phyloP scores from a whole-genome alignment of 805 yeast genomes.

The Torulaspora microellipsoides region DNA sequence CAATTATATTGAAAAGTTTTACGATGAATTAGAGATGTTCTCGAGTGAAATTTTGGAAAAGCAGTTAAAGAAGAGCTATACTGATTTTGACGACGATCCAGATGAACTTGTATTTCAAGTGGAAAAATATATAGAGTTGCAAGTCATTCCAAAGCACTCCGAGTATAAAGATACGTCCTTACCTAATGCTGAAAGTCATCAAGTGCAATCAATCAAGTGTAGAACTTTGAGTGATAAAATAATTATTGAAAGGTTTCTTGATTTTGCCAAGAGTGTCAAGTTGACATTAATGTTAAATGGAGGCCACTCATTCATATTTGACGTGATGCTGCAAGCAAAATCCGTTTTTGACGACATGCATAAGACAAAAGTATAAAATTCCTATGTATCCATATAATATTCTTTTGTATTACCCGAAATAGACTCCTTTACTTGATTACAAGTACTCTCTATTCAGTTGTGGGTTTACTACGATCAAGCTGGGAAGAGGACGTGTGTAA shows the following conservation, averaged over 20 bases:
- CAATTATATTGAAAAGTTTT: conserved; percentile 47
- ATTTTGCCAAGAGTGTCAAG: conserved; percentile 41
- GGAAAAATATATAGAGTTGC: conserved; percentile 37
- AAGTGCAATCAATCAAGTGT: conserved; percentile 10
- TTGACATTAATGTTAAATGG: conserved; percentile 49
- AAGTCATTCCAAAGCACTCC: conserved; percentile 24
- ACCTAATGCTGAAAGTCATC: not conserved
- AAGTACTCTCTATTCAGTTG: too few species aligned
- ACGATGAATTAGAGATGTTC: conserved; percentile 36
- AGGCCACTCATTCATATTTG: conserved; percentile 55
- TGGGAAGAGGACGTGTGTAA: too few species aligned
- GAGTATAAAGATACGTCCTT: conserved; percentile 1
- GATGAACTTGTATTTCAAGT: conserved; percentile 38
- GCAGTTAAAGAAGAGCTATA: conserved; percentile 30
- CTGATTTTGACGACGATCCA: conserved; percentile 39
- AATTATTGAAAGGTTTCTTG: conserved; percentile 29
- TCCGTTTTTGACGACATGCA: conserved; percentile 39
- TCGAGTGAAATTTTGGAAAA: conserved; percentile 17
- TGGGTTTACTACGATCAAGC: too few species aligned
- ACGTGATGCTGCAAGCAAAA: conserved; percentile 49
- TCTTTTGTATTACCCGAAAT: not conserved
- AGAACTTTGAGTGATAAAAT: conserved; percentile 18
- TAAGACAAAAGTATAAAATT: not conserved
- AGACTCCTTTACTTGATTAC: too few species aligned
- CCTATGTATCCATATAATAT: not conserved